Evolutionary conservation across 257 asterid genomes (phyloP), one percentile per base, ranked within the genome.

Genomic region (Salvia splendens): DNA sequence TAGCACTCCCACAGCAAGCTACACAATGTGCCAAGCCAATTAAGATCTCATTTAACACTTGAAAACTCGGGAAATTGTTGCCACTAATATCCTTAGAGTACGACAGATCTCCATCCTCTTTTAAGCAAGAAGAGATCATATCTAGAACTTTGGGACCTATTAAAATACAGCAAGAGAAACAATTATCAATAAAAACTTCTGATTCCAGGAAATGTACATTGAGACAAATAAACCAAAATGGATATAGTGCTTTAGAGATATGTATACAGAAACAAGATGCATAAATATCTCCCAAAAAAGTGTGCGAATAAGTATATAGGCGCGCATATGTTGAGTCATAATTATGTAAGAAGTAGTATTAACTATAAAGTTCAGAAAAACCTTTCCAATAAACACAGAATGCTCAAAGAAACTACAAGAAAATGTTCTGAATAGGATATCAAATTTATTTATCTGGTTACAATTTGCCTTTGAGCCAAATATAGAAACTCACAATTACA

Each of bases 61-160:
- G 82, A 74, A 76, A 74, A 57, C 70, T 53, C 46, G 84, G 83
- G 64, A 24, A 53, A 68, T 30, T 52, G 28, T 80, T 75, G 54
- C 72, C 79, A 38, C 52, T 70, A 59, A 24, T 57, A 61, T 74
- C 83, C 54, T 76, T 61, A 62, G 54, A 61, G 72, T 70, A 67
- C 12, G 71, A 55, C 46, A 35, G 70, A 32, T 78, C 82, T 53
- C 77, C 82, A 50, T 79, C 85, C 85, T 77, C 88, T 73, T 78
- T 67, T 73, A 60, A 76, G 76, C 81, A 81, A 43, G 80, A 77
- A 80, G 75, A 83, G 81, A 93, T 80, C 73, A 71, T 68, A 49
- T 82, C 84, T 61, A 86, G 73, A 67, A 82, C 80, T 79, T 80
- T 86, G 70, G 98, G 98, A 79, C 96, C 98, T 92, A 73, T 51